Evolutionary conservation across 768 basidiomycete genomes (phyloP).

Genomic region (Suillus cothurnatus): DNA sequence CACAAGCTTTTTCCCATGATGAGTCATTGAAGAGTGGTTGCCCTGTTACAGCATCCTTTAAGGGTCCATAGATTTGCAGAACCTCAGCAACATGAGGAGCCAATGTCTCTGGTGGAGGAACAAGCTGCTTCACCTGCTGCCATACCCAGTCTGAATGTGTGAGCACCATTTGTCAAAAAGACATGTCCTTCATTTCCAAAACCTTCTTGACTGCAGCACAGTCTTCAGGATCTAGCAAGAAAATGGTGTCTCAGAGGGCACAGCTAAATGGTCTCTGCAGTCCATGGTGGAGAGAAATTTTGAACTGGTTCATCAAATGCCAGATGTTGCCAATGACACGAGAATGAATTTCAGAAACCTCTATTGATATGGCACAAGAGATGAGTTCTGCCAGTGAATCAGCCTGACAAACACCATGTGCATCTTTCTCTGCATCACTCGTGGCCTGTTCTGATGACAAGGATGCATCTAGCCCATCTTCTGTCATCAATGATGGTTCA

Average conservation of each 20-base stretch:
- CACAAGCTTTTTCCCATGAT: slow-evolving; percentile 33
- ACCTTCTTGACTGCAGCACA: background rate
- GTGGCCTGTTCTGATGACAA: background rate
- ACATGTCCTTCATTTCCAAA: background rate
- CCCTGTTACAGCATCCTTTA: slow-evolving; percentile 34
- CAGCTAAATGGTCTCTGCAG: background rate
- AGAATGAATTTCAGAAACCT: background rate
- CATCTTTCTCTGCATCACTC: background rate
- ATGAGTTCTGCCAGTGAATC: background rate
- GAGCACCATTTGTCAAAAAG: slow-evolving; percentile 13
- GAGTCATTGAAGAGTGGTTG: slow-evolving; percentile 32
- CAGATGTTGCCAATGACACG: background rate
- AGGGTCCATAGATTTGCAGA: slow-evolving; percentile 35
- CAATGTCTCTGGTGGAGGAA: slow-evolving; percentile 37
- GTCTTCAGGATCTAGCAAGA: background rate
- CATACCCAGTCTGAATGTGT: slow-evolving; percentile 27
- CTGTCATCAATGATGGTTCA: too few relatives aligned
- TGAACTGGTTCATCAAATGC: background rate
- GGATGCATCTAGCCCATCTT: too few relatives aligned
- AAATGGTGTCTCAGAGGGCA: background rate
- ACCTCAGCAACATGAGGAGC: slow-evolving; percentile 27
- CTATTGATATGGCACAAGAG: background rate
- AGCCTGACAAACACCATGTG: background rate
- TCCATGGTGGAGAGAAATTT: background rate
- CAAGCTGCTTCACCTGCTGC: slow-evolving; percentile 25